A percentile compares a stretch with the other conserved stretches of the same genome.
phyloP scores from a whole-genome alignment of 306 rosid genomes.

The Parietaria judaica region DNA sequence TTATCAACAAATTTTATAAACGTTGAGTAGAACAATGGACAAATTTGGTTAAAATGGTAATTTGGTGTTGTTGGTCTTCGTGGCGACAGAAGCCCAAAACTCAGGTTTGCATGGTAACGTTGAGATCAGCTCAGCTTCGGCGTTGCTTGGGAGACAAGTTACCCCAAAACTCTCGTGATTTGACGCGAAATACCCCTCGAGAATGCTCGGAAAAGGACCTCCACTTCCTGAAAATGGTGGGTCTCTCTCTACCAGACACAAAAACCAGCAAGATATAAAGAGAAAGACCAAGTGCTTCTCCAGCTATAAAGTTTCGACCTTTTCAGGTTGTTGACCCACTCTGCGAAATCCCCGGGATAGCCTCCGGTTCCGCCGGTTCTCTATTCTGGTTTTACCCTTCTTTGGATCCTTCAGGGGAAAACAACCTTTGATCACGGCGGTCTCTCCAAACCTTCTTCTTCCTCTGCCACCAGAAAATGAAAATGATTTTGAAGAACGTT shows the following conservation, averaged over 20 bases:
- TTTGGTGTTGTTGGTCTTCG: neutral
- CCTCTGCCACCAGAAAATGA: neutral
- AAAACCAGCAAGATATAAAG: conserved; percentile 12
- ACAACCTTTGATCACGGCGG: conserved; percentile 24
- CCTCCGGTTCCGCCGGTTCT: conserved; percentile 16
- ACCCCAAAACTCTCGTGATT: conserved; percentile 31
- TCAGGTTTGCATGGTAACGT: conserved; percentile 18
- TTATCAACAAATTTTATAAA: neutral
- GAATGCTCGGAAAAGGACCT: conserved; percentile 39
- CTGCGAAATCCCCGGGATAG: conserved; percentile 10
- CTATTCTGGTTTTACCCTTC: conserved; percentile 29
- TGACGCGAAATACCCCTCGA: conserved; percentile 20
- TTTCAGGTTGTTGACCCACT: conserved; percentile 16
- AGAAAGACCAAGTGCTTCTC: conserved; percentile 47
- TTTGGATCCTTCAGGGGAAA: conserved; percentile 28
- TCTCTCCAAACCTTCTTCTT: conserved; percentile 24
- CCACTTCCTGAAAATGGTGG: conserved; percentile 36
- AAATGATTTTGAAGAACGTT: too few relatives aligned
- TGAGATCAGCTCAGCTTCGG: conserved; percentile 22
- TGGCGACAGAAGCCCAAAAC: conserved; percentile 5
- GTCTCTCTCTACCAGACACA: conserved; percentile 23
- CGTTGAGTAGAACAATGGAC: neutral
- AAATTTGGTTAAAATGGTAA: neutral
- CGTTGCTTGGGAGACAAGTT: conserved; percentile 47
- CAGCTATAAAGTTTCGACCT: conserved; percentile 35